A percentile compares a stretch with the other conserved stretches of the same genome.
These are phyloP conservation scores for Hypocrella siamensis DNA, from an alignment of 2,329 filamentous ascomycete genomes.

Conservation along the genomic window DNA sequence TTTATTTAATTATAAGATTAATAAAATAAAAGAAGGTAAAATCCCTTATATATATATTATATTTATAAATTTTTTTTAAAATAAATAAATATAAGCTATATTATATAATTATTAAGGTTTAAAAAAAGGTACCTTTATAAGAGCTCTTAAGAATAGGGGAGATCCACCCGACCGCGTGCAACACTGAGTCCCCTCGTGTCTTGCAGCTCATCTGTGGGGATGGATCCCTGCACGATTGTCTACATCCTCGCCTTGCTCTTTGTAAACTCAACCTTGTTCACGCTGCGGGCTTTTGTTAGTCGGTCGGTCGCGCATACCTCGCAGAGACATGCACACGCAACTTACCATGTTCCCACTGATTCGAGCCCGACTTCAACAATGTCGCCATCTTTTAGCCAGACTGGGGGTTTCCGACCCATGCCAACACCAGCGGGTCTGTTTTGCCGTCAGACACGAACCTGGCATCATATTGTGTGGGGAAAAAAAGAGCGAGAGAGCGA, in stretches of 20 bases:
- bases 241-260: slow-evolving; percentile 8
- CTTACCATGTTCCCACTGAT: slow-evolving; percentile 41
- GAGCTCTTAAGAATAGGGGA: too few relatives aligned
- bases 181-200: not conserved
- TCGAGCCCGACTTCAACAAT: slow-evolving; percentile 54
- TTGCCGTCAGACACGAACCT: not conserved
- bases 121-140: too few relatives aligned
- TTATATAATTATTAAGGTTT: too few relatives aligned
- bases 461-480: too few relatives aligned
- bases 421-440: slow-evolving; percentile 51
- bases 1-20: too few relatives aligned
- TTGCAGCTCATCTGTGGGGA: not conserved
- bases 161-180: too few relatives aligned
- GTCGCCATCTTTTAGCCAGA: slow-evolving; percentile 58
- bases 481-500: too few relatives aligned
- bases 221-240: not conserved
- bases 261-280: slow-evolving; percentile 16
- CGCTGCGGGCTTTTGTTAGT: slow-evolving; percentile 5
- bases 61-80: too few relatives aligned
- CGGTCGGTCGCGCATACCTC: not conserved
- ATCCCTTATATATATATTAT: too few relatives aligned
- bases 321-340: slow-evolving; percentile 1
- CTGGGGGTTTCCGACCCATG: slow-evolving; percentile 48
- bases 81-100: too few relatives aligned
- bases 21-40: too few relatives aligned